Conservation (phyloP, 2,329 filamentous ascomycete genomes). For the Thelonectria rubi region DNA sequence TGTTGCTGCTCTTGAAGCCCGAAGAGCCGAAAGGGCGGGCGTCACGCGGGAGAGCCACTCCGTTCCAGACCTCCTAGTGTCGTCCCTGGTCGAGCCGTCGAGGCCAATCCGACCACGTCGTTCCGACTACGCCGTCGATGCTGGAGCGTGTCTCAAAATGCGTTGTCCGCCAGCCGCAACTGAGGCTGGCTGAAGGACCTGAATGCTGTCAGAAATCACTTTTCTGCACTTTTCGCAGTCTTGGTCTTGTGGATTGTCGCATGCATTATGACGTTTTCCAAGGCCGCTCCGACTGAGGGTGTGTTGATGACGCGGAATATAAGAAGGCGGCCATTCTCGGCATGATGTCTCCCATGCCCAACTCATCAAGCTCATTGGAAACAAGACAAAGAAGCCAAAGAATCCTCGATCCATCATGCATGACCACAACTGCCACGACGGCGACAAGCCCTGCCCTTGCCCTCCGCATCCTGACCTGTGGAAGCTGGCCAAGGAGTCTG, state of each 20-base stretch:
- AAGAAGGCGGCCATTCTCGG: not conserved
- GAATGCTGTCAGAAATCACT: not conserved
- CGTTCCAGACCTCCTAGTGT: not conserved
- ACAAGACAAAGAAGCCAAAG: not conserved
- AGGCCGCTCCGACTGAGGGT: not conserved
- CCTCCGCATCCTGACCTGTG: not conserved
- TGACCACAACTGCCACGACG: not conserved
- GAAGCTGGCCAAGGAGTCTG: not conserved
- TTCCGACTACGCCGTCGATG: not conserved
- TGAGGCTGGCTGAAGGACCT: not conserved
- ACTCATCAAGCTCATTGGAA: not conserved
- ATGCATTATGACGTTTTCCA: not conserved
- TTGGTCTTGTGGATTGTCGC: not conserved
- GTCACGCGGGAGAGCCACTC: not conserved
- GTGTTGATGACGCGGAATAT: not conserved
- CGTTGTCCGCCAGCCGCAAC: not conserved
- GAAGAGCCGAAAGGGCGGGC: not conserved
- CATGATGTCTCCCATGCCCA: not conserved
- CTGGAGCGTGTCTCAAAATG: not conserved
- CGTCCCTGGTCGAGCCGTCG: not conserved
- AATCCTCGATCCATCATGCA: constrained; percentile 13
- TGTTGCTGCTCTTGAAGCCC: not conserved
- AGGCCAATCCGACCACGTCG: not conserved
- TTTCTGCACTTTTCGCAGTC: not conserved
- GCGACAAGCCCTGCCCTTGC: not conserved